Evolutionary conservation across 2,329 filamentous ascomycete genomes (phyloP).

Genomic region (Lecanicillium sp.): DNA sequence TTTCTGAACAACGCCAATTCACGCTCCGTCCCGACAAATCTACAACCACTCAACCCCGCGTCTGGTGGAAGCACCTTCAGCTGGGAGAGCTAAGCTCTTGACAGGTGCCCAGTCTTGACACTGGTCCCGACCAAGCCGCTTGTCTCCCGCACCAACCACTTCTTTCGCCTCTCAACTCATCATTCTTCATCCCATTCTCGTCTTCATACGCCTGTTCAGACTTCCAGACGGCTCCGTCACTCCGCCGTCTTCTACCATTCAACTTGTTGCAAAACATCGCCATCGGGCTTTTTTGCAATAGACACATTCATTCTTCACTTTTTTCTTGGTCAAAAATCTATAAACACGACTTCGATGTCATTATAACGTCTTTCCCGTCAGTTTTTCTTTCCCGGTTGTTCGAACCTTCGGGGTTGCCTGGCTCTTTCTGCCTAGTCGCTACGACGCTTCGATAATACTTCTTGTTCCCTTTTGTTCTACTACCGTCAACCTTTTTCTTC

Average conservation of each 20-base stretch:
- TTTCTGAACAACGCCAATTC: no score
- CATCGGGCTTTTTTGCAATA: conserved; percentile 8
- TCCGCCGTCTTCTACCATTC: conserved; percentile 15
- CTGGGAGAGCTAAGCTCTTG: conserved; percentile 9
- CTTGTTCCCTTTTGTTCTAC: conserved; percentile 29
- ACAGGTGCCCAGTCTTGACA: conserved; percentile 8
- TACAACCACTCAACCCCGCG: no score
- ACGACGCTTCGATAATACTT: conserved; percentile 24
- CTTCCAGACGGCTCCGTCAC: conserved; percentile 20
- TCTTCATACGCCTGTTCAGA: conserved; percentile 8
- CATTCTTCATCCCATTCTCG: not conserved
- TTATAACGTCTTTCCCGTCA: conserved; percentile 33
- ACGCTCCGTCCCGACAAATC: no score
- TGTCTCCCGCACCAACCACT: conserved; percentile 1
- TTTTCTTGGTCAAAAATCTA: conserved; percentile 10
- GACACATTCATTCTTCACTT: conserved; percentile 20
- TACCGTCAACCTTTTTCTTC: conserved; percentile 17
- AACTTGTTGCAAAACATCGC: conserved; percentile 11
- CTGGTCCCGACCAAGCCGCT: conserved; percentile 9
- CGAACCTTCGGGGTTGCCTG: conserved; percentile 20
- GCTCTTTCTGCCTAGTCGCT: conserved; percentile 19
- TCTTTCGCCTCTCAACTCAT: not conserved
- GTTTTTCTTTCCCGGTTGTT: conserved; percentile 22
- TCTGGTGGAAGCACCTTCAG: conserved; percentile 4
- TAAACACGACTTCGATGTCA: conserved; percentile 27